Base-by-base conservation (phyloP, 805 yeast genomes). In the Clavispora santaluciae region DNA sequence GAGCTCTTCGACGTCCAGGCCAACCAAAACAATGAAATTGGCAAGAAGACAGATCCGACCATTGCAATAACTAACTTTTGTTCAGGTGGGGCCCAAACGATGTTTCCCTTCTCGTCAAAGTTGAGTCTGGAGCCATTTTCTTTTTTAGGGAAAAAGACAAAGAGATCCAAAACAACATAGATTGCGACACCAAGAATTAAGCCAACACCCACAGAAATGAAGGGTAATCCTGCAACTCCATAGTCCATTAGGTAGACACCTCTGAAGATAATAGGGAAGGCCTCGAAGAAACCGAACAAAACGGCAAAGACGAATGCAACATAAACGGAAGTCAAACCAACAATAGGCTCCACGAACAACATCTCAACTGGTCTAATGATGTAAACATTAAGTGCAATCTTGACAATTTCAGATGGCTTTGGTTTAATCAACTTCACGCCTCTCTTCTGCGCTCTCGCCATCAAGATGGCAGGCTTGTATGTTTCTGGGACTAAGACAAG, bases 251-350 rank as follows among this genome's bases (percentile, higher is more conserved):
- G 49, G 58, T 84, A 83, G 18, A 71, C 75, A 25, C 84, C 86
- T 55, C 76, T 67, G 64, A 83, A 84, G 45, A 84, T 83, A 38
- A 83, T 76, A 7, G 89, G 89, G 63, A 70, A 83, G 3, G 89
- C 89, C 59, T 83, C 90, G 54, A 84, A 84, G 69, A 83, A 84
- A 0, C 88, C 90, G 50, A 83, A 84, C 40, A 84, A 63, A 2
- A 84, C 88, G 1, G 90, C 88, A 63, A 83, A 83, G 38, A 84
- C 76, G 55, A 84, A 83, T 0, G 90, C 84, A 43, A 81, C 76
- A 59, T 84, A 84, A 38, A 83, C 60, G 22, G 87, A 79, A 55
- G 83, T 78, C 16, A 80, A 77, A 36, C 78, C 49, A 28, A 86
- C 90, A 50, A 85, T 85, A 40, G 93, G 93, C 51, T 86, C 95